Evolutionary conservation across 1,139 yeast genomes (phyloP), one percentile per base, ranked within the genome.

Genomic region (Yamadazyma buinensis): DNA sequence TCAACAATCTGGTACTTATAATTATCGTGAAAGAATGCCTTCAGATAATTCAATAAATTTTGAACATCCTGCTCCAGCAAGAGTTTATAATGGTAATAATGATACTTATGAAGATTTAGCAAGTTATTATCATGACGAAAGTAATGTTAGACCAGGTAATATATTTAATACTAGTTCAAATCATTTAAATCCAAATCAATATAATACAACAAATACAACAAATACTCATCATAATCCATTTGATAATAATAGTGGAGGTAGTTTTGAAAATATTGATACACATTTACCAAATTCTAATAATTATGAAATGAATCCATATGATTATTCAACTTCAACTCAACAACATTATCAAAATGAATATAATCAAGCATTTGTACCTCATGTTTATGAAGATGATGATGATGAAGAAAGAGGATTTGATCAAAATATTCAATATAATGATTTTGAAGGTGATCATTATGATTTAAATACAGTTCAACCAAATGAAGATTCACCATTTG

Each of bases 281-380:
- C 38, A 12, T 41, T 41, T 17, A 44, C 53, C 21, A 41, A 5
- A 17, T 17, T 47, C 26, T 39, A 48, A 52, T 32, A 45, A 47
- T 37, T 58, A 55, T 37, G 66, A 60, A 43, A 40, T 60, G 54
- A 55, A 55, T 36, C 52, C 55, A 23, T 52, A 52, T 30, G 55
- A 53, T 34, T 51, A 47, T 40, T 31, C 37, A 37, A 5, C 5
- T 5, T 7, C 19, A 17, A 24, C 47, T 35, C 28, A 23, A 4
- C 14, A n/a, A n/a, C 17, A 15, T 18, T 31, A 31, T 32, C 27
- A 15, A 10, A 37, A 37, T 26, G 52, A 47, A 32, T 64, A 55
- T 41, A 53, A 55, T 38, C 71, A 67, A 44, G 65, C 75, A 7
- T 69, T 69, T 42, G 74, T 67, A 5, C 73, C 75, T n/a, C 66